Base-by-base conservation (phyloP, 2,329 filamentous ascomycete genomes). In the Fusarium sp. region DNA sequence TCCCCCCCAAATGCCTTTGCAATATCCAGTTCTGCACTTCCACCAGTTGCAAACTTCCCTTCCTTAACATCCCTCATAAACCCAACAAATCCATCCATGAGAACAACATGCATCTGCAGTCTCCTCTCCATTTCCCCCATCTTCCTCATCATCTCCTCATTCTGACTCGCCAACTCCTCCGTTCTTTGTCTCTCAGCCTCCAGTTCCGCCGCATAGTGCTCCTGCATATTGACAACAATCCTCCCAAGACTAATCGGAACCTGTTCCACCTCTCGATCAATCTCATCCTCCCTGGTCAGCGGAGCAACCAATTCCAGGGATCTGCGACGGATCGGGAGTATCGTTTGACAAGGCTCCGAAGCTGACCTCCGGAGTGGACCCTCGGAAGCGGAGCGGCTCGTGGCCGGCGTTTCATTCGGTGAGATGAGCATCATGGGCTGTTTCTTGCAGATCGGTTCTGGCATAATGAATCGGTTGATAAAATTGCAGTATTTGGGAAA, bases 141-240 rank as follows among this genome's bases (percentile, higher is more conserved):
- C 29, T n/a, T 70, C 5, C 22, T 27, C 22, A 41, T 46, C 31
- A 71, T 46, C 1, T 42, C 46, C 3, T 54, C 47, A 13, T 70
- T 61, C 15, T 76, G 65, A 6, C 15, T 31, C 1, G 52, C 45
- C 4, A 78, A 33, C 0, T 31, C 18, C 1, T 65, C 54, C 0
- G 62, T 57, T 9, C 52, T 68, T 46, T 56, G 54, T 54, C 49
- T 65, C 27, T 78, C 54, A 1, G 50, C 63, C 20, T 68, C 53
- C 2, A 78, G 61, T 14, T 76, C 71, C 5, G 63, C 41, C 3
- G 44, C 53, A 14, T 78, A 78, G 12, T 73, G 45, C n/a, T 73
- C 66, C 11, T 76, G 74, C 65, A 78, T 73, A 5, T 75, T 76
- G 5, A 75, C 61, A 1, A 77, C 53, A 6, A 55, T 44, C 10